Conservation (phyloP, 83 land plant species). For the Picea abies region DNA sequence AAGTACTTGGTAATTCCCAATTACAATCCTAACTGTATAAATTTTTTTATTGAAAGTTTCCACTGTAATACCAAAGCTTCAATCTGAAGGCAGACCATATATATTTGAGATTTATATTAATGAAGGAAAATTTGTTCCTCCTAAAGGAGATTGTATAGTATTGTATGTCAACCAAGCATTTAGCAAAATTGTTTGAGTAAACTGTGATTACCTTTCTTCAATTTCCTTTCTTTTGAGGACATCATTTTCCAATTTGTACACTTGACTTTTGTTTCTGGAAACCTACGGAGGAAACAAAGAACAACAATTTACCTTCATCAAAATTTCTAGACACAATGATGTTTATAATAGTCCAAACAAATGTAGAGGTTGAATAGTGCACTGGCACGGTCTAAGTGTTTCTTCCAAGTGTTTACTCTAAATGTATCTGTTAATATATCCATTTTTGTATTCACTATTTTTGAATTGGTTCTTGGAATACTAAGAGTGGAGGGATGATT, state of each 20-base stretch:
- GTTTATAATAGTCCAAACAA: neutral
- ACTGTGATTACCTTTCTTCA: slow-evolving; percentile 38
- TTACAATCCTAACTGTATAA: slow-evolving; percentile 1
- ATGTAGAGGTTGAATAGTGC: too few relatives aligned
- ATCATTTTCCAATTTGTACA: slow-evolving; percentile 38
- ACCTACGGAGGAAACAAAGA: slow-evolving; percentile 41
- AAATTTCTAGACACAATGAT: slow-evolving; percentile 1
- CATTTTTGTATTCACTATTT: neutral
- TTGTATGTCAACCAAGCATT: neutral
- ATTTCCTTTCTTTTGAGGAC: slow-evolving; percentile 27
- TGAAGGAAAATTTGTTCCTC: neutral
- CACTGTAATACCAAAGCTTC: neutral
- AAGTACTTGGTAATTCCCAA: neutral
- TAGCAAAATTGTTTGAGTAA: too few relatives aligned
- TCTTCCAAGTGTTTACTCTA: neutral
- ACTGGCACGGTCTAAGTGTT: neutral
- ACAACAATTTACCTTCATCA: neutral
- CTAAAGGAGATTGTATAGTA: neutral
- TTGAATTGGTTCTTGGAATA: too few relatives aligned
- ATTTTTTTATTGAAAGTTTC: neutral
- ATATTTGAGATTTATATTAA: neutral
- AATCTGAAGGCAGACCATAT: neutral
- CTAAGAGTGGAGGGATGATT: too few relatives aligned
- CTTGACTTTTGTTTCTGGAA: slow-evolving; percentile 27
- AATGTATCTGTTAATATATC: neutral